Conservation (phyloP, 306 rosid genomes). For the Ammopiptanthus mongolicus region DNA sequence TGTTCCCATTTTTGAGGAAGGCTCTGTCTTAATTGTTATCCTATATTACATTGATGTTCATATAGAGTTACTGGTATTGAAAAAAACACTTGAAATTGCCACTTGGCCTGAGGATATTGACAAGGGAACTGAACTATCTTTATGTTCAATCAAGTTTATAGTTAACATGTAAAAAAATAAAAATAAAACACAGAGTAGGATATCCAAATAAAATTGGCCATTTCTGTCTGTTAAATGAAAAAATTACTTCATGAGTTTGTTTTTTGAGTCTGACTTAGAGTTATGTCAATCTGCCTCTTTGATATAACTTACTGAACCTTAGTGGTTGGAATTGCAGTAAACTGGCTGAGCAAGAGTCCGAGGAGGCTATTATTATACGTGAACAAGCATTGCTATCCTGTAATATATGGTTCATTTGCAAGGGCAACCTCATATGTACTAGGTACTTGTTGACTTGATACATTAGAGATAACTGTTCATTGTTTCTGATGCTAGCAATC, state of each 20-base stretch:
- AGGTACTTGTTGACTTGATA: constrained; percentile 34
- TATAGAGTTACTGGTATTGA: background rate
- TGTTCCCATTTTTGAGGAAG: background rate
- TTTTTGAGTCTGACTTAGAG: background rate
- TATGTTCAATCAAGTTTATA: background rate
- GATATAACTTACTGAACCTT: constrained; percentile 4
- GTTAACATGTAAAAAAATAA: background rate
- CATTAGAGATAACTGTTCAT: background rate
- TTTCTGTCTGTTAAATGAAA: constrained; percentile 1
- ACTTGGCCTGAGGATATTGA: background rate
- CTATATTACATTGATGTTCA: background rate
- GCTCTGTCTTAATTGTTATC: background rate
- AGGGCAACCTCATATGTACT: constrained; percentile 52
- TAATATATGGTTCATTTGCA: constrained; percentile 70
- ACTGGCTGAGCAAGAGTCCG: constrained; percentile 47
- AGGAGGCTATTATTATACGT: constrained; percentile 50
- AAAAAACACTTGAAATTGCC: background rate
- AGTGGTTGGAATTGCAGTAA: constrained; percentile 37
- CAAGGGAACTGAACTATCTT: background rate
- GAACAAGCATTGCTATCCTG: constrained; percentile 52
- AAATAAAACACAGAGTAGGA: background rate
- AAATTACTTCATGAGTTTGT: constrained; percentile 6
- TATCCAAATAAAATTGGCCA: background rate
- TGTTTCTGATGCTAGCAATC: background rate
- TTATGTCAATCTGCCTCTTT: background rate